phyloP scores from a whole-genome alignment of 148 eudicot species.

The Camellia sinensis region DNA sequence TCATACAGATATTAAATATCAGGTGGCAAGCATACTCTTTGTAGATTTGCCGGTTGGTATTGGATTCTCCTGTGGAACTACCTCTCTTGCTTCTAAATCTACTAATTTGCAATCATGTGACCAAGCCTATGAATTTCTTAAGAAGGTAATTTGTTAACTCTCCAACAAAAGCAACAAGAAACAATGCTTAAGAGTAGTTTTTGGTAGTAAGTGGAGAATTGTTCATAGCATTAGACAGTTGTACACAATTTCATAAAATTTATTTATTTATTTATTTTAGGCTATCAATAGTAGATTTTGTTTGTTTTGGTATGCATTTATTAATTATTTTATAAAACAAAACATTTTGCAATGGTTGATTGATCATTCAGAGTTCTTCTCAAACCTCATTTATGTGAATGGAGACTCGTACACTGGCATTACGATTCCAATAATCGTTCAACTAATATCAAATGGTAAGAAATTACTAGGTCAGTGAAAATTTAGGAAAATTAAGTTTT shows the following conservation, averaged over 20 bases:
- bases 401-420: constrained; percentile 24
- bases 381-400: constrained; percentile 7
- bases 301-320: too few relatives aligned
- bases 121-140: constrained; percentile 40
- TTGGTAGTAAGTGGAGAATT: background rate
- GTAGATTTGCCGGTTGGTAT: constrained; percentile 62
- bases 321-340: too few relatives aligned
- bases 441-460: too few relatives aligned
- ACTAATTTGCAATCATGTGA: constrained; percentile 35
- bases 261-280: background rate
- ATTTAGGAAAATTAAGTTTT: too few relatives aligned
- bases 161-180: background rate
- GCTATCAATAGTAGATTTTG: background rate
- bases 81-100: constrained; percentile 31
- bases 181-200: too few relatives aligned
- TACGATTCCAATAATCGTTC: constrained; percentile 6
- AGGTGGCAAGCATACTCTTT: constrained; percentile 66
- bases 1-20: background rate
- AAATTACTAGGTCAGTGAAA: too few relatives aligned
- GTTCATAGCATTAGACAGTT: background rate
- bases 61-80: constrained; percentile 70
- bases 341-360: too few relatives aligned
- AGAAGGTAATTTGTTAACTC: constrained; percentile 36
- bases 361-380: constrained; percentile 17
- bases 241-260: background rate